Conservation (phyloP, 2,329 filamentous ascomycete species). For the Alternaria ventricosa region DNA sequence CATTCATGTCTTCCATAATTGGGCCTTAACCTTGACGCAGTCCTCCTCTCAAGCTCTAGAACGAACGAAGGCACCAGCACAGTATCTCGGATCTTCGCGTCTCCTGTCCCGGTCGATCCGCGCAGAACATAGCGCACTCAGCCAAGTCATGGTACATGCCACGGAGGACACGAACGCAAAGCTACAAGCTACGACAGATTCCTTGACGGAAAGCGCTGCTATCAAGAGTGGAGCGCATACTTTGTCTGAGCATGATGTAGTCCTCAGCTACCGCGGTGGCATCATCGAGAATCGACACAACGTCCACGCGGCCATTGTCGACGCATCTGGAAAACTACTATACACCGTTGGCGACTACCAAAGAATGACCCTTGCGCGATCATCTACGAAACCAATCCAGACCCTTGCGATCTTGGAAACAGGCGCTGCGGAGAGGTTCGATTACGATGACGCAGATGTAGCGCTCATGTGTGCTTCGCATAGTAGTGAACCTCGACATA, state of each 20-base stretch:
- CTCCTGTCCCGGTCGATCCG: not conserved
- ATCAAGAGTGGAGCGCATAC: rapidly evolving
- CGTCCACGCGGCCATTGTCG: not conserved
- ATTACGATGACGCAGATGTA: not conserved
- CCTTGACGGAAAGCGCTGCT: not conserved
- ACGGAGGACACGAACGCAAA: not conserved
- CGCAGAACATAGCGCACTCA: not conserved
- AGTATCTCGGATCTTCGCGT: not conserved
- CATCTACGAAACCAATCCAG: not conserved
- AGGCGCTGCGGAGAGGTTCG: not conserved
- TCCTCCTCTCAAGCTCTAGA: not conserved
- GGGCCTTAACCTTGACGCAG: not conserved
- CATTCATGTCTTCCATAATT: not conserved
- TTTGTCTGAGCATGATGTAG: not conserved
- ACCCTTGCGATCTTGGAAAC: not conserved
- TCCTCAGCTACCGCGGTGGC: not conserved
- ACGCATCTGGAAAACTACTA: not conserved
- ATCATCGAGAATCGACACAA: not conserved
- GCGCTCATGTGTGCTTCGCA: conserved; percentile 2
- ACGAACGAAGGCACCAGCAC: not conserved
- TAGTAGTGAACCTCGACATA: not conserved
- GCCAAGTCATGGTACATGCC: not conserved
- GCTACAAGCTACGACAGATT: not conserved
- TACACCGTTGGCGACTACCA: not conserved
- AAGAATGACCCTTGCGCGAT: not conserved